Base-by-base conservation (phyloP, 2,329 filamentous ascomycete species). In the Fonsecaea monophora region DNA sequence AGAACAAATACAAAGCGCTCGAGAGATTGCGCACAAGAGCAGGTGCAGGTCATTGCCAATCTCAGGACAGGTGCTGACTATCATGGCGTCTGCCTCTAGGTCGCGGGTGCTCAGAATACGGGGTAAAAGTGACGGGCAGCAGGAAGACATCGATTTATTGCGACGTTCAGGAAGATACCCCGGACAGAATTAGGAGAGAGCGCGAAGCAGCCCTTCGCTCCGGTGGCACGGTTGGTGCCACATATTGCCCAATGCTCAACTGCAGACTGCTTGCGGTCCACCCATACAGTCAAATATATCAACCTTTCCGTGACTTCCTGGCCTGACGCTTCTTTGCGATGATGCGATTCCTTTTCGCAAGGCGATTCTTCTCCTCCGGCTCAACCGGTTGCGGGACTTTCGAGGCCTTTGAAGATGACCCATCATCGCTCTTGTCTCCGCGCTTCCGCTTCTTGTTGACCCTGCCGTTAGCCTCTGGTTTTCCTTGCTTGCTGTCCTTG, bases 321-420 rank as follows among this genome's bases (percentile, higher is more conserved):
- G 90, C 86, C 82, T 90, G 87, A 69, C 92, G 85, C 83, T 96
- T 97, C 78, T 92, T 89, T 57, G 88, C 89, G 78, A 97, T 96
- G 75, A 97, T 91, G 75, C 89, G 89, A 74, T 92, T 91, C 69
- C 87, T 81, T 76, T 85, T 86, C 32, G 86, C 85, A 62, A 87
- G 81, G 68, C 83, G 85, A 73, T 88, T 85, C 57, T 82, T 79
- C 38, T 81, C 78, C 38, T 79, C 78, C 15, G 77, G 57, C 15
- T 71, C 60, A 25, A 32, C 4, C 18, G 50, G 38, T 18, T 53
- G 38, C 15, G 37, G 7, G 35, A 38, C 53, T 54, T 50, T 64
- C 65, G 54, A 64, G 53, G 12, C 61, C 12, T 48, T 48, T 15
- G 50, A 40, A 35, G 48, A 40, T 21, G 50, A 32, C 21, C 60